A percentile compares a stretch with the other conserved stretches of the same genome.
Evolutionary conservation across 2,329 filamentous ascomycete genomes (phyloP).

Genomic region (Neodidymelliopsis sp.): DNA sequence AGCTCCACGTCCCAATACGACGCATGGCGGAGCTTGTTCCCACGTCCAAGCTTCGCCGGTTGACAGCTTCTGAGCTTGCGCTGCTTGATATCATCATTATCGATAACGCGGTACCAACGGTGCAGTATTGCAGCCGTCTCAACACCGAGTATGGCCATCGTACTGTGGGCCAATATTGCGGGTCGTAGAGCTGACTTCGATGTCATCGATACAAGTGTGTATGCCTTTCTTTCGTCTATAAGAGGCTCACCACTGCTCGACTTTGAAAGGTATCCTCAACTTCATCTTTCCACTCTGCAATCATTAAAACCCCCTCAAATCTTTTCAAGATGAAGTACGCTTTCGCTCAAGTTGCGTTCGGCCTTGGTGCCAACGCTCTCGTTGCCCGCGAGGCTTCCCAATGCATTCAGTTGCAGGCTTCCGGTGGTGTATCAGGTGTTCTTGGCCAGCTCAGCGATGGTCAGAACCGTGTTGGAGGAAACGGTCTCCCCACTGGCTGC

Average conservation of each 20-base stretch:
- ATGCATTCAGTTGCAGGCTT: slow-evolving; percentile 27
- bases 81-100: slow-evolving; percentile 25
- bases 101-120: slow-evolving; percentile 9
- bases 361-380: slow-evolving; percentile 33
- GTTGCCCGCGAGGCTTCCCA: slow-evolving; percentile 28
- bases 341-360: slow-evolving; percentile 27
- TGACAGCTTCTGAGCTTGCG: slow-evolving; percentile 8
- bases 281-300: background rate
- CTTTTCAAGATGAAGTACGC: slow-evolving; percentile 32
- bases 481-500: slow-evolving; percentile 54
- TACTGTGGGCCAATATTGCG: slow-evolving; percentile 1
- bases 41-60: slow-evolving; percentile 7
- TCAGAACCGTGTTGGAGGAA: slow-evolving; percentile 66
- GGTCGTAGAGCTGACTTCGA: slow-evolving; percentile 1
- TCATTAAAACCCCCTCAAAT: slow-evolving; percentile 4
- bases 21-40: slow-evolving; percentile 1
- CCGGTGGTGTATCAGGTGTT: slow-evolving; percentile 52
- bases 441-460: slow-evolving; percentile 69
- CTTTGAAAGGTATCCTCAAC: background rate
- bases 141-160: slow-evolving; percentile 8
- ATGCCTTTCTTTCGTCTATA: slow-evolving; percentile 2
- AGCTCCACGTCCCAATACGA: slow-evolving; percentile 5
- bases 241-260: background rate
- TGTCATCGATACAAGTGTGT: slow-evolving; percentile 12
- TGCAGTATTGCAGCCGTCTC: slow-evolving; percentile 1